phyloP scores from a whole-genome alignment of 1,139 yeast species.

The Taphrina wiesneri region DNA sequence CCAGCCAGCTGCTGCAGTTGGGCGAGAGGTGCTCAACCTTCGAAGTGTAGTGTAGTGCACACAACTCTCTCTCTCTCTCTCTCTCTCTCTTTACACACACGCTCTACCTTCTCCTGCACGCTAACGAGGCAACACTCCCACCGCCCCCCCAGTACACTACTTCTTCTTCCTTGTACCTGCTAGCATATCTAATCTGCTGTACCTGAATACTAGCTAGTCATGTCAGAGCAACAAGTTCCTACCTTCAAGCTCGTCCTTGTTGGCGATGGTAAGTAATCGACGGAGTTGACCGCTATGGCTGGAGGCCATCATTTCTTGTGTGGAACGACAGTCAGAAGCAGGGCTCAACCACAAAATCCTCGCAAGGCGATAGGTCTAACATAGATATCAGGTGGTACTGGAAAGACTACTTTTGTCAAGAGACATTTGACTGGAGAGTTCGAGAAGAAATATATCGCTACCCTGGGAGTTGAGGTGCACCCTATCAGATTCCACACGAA shows the following conservation, averaged over 20 bases:
- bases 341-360: background rate
- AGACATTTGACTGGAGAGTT: conserved; percentile 97
- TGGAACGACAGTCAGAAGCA: conserved; percentile 3
- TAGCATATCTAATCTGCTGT: background rate
- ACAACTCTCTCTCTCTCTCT: background rate
- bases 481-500: conserved; percentile 98
- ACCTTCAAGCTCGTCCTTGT: conserved; percentile 72
- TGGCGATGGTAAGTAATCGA: conserved; percentile 42
- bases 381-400: conserved; percentile 80
- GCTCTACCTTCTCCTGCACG: background rate
- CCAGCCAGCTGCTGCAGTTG: background rate
- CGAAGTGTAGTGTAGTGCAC: background rate
- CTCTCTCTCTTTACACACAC: background rate
- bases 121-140: background rate
- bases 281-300: background rate
- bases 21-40: background rate
- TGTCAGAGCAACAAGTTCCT: conserved; percentile 68
- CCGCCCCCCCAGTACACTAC: no score
- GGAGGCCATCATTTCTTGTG: background rate
- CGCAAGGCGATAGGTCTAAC: conserved; percentile 12
- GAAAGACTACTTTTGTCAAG: conserved; percentile 99
- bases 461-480: conserved; percentile 98
- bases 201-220: background rate
- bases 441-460: conserved; percentile 90
- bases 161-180: background rate